Conservation (phyloP, 2,329 filamentous ascomycete genomes). For the Fusarium nygamai region DNA sequence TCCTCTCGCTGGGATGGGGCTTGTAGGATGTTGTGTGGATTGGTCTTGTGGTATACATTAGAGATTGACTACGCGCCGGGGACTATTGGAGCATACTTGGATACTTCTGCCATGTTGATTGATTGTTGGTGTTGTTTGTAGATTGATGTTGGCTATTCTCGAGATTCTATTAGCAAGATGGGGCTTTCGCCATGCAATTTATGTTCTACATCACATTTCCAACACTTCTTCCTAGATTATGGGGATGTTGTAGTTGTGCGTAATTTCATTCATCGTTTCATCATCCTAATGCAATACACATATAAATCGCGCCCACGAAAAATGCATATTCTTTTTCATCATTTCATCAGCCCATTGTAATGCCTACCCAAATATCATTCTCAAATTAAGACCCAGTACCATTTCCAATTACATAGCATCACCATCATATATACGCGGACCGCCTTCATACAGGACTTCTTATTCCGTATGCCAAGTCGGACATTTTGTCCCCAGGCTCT, state of each 20-base stretch:
- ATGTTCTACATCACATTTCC: background rate
- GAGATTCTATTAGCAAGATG: background rate
- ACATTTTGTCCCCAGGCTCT: background rate
- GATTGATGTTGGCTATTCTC: background rate
- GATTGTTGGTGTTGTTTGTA: background rate
- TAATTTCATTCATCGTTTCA: no score
- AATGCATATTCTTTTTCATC: background rate
- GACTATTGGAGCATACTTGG: background rate
- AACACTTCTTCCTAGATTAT: no score
- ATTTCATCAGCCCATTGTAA: background rate
- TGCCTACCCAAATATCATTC: no score
- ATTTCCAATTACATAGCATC: background rate
- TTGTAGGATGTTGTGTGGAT: background rate
- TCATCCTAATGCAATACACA: no score
- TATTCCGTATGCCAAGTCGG: no score
- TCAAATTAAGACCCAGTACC: background rate
- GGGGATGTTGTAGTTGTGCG: no score
- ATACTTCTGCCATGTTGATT: background rate
- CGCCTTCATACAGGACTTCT: rapidly evolving
- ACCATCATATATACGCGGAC: background rate
- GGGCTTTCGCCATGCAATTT: background rate
- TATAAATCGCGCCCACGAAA: no score
- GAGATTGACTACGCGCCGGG: background rate
- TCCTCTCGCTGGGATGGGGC: background rate
- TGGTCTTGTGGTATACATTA: background rate